These are phyloP conservation scores for Fusarium miscanthi DNA, from an alignment of 2,329 filamentous ascomycete species.

Conservation along the genomic window DNA sequence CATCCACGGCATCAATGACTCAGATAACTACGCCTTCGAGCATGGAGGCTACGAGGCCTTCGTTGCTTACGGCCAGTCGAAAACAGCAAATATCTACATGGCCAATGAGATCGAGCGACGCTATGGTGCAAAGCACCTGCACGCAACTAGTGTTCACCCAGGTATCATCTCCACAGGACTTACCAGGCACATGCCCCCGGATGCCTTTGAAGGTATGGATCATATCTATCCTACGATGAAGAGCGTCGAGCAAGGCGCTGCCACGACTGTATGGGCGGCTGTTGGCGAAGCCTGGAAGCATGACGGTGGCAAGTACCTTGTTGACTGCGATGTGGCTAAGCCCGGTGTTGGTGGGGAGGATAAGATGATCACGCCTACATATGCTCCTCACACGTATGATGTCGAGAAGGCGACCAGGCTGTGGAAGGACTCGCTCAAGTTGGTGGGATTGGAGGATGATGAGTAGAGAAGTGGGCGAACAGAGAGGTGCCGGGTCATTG, in stretches of 20 bases:
- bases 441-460: not conserved
- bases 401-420: not conserved
- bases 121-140: constrained; percentile 16
- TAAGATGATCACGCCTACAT: not conserved
- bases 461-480: not conserved
- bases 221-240: not conserved
- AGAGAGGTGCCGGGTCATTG: too few relatives aligned
- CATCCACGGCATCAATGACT: not conserved
- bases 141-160: constrained; percentile 35
- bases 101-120: constrained; percentile 38
- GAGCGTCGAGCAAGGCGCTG: not conserved
- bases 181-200: not conserved
- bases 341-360: not conserved
- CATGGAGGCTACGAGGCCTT: constrained; percentile 20
- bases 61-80: constrained; percentile 34
- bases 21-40: constrained; percentile 23
- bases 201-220: not conserved
- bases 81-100: constrained; percentile 41
- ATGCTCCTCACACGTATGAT: not conserved
- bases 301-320: not conserved
- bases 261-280: not conserved
- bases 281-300: not conserved
- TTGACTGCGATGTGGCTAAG: not conserved
- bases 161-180: not conserved
- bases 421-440: not conserved